phyloP scores from a whole-genome alignment of 371 early-diverging fungal species.

The Catenaria anguillulae region DNA sequence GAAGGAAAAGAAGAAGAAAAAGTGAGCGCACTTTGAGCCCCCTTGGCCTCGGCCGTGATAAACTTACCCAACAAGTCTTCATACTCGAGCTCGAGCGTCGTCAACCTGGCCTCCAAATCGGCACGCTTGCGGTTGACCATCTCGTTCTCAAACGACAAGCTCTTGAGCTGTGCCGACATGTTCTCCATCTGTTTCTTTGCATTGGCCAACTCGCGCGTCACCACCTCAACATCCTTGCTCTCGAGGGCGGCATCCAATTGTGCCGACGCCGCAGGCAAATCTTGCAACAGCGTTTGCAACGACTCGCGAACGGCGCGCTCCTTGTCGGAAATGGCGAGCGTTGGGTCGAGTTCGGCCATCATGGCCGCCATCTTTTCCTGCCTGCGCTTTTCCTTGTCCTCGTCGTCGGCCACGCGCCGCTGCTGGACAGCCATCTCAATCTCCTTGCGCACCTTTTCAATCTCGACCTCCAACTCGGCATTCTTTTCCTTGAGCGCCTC shows the following conservation, averaged over 20 bases:
- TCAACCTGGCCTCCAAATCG: constrained; percentile 26
- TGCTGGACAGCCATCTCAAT: constrained; percentile 26
- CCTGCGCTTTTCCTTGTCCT: background rate
- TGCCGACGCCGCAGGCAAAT: constrained; percentile 10
- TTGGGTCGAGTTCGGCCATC: constrained; percentile 2
- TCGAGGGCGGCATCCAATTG: constrained; percentile 19
- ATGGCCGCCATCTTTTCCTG: background rate
- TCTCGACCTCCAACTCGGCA: constrained; percentile 23
- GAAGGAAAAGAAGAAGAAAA: background rate
- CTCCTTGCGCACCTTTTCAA: constrained; percentile 27
- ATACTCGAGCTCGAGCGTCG: constrained; percentile 66
- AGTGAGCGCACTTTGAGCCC: background rate
- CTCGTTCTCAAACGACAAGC: constrained; percentile 19
- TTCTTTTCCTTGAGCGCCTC: constrained; percentile 25
- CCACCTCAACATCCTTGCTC: constrained; percentile 24
- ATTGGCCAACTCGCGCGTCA: constrained; percentile 21
- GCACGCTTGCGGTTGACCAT: constrained; percentile 20
- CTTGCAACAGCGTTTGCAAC: constrained; percentile 16
- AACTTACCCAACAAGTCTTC: constrained; percentile 59
- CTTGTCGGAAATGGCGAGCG: constrained; percentile 15
- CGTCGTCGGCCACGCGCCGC: constrained; percentile 19
- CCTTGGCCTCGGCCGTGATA: background rate
- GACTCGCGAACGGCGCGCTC: constrained; percentile 11
- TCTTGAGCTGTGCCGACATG: constrained; percentile 16
- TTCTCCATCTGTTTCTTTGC: constrained; percentile 19